These are phyloP conservation scores for Dysphania ambrosioides DNA, from an alignment of 148 eudicot species.

Conservation along the genomic window DNA sequence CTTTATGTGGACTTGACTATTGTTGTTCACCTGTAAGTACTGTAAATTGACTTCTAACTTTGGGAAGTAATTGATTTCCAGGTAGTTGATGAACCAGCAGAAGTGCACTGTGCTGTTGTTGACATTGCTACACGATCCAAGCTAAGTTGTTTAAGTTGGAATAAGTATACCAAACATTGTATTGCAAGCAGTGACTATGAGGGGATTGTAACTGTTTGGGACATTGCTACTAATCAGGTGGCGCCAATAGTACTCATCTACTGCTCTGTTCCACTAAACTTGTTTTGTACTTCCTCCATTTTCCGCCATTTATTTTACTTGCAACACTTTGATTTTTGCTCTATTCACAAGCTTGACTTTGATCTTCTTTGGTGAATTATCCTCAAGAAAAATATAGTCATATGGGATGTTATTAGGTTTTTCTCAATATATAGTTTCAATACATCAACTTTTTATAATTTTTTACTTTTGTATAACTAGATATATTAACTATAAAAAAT, in stretches of 20 bases:
- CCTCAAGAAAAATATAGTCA: too few relatives aligned
- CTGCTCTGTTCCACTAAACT: conserved; percentile 3
- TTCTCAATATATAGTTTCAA: too few relatives aligned
- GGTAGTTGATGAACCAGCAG: conserved; percentile 69
- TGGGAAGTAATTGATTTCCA: conserved; percentile 21
- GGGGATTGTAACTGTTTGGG: conserved; percentile 87
- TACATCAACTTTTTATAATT: too few relatives aligned
- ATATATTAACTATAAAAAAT: too few relatives aligned
- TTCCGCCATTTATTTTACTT: too few relatives aligned
- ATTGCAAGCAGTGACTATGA: conserved; percentile 91
- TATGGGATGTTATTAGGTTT: too few relatives aligned
- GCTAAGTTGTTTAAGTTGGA: conserved; percentile 92
- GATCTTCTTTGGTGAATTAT: too few relatives aligned
- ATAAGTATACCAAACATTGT: conserved; percentile 55
- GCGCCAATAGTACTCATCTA: not conserved
- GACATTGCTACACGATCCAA: conserved; percentile 77
- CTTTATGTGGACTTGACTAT: not conserved
- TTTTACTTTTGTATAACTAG: too few relatives aligned
- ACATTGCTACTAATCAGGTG: conserved; percentile 77
- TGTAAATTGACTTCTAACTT: not conserved
- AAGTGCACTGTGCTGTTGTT: conserved; percentile 73
- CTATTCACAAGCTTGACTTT: too few relatives aligned
- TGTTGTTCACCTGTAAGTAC: not conserved
- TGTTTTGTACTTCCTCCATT: too few relatives aligned
- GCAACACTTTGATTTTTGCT: too few relatives aligned